Percentiles rank a stretch among this genome's conserved stretches.
Evolutionary conservation across 1,284 basidiomycete genomes (phyloP).

Genomic region (Rhodotorula sp.): DNA sequence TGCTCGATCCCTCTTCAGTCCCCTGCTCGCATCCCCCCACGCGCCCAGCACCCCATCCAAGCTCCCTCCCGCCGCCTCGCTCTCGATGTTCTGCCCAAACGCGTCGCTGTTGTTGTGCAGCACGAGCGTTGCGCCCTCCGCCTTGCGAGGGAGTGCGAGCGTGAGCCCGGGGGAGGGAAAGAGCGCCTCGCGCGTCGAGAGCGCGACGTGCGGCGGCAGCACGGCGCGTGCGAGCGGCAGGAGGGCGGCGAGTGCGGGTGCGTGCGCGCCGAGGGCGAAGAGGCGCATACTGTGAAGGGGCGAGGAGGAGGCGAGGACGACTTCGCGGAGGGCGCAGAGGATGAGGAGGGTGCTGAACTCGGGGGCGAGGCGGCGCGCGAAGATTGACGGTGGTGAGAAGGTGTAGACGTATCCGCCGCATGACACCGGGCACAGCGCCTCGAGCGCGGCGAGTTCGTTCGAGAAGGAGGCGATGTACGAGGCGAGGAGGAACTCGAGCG

Average conservation of each 20-base stretch:
- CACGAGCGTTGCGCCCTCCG: conserved; percentile 36
- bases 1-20: conserved; percentile 28
- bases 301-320: conserved; percentile 1
- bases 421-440: conserved; percentile 8
- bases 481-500: conserved; percentile 40
- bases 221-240: conserved; percentile 3
- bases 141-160: not conserved
- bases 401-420: conserved; percentile 45
- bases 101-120: conserved; percentile 47
- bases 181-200: conserved; percentile 32
- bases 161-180: conserved; percentile 10
- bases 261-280: conserved; percentile 36
- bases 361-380: conserved; percentile 35
- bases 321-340: conserved; percentile 16
- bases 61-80: conserved; percentile 28
- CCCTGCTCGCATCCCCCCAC: conserved; percentile 34
- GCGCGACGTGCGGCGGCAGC: conserved; percentile 13
- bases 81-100: conserved; percentile 48
- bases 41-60: conserved; percentile 42
- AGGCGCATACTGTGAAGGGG: conserved; percentile 12
- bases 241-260: conserved; percentile 3
- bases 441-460: conserved; percentile 46
- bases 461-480: conserved; percentile 26
- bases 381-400: conserved; percentile 46
- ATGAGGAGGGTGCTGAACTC: conserved; percentile 38